A percentile compares a stretch with the other conserved stretches of the same genome.
Evolutionary conservation across 2,329 filamentous ascomycete species (phyloP).

Genomic region (Talaromyces sp.): DNA sequence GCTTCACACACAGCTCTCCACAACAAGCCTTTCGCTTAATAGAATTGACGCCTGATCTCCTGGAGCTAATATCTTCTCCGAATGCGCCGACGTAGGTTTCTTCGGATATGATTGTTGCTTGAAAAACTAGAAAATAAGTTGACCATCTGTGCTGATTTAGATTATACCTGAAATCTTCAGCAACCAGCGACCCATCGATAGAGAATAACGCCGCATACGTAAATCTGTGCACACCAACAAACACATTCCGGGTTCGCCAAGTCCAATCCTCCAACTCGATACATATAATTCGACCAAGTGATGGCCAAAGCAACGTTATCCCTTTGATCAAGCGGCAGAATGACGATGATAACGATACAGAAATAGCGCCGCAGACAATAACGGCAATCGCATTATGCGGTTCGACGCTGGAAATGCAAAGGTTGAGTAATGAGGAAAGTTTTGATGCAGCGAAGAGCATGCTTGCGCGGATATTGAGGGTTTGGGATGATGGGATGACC

Average conservation of each 20-base stretch:
- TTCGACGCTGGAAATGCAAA: conserved; percentile 46
- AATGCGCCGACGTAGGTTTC: conserved; percentile 36
- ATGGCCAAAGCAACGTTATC: conserved; percentile 24
- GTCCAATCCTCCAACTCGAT: conserved; percentile 65
- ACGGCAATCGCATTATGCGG: conserved; percentile 45
- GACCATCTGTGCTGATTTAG: conserved; percentile 23
- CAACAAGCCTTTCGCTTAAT: conserved; percentile 58
- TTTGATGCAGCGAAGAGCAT: conserved; percentile 29
- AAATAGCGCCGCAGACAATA: conserved; percentile 31
- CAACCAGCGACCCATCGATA: conserved; percentile 19
- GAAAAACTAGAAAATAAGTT: not conserved
- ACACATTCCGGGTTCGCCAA: conserved; percentile 60
- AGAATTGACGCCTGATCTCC: conserved; percentile 58
- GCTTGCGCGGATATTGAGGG: conserved; percentile 28
- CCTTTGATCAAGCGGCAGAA: conserved; percentile 14
- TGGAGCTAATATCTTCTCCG: conserved; percentile 52
- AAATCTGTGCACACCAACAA: conserved; percentile 57
- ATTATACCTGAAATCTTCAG: conserved; percentile 44
- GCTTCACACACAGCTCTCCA: conserved; percentile 40
- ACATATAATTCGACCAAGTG: conserved; percentile 50
- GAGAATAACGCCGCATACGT: conserved; percentile 38
- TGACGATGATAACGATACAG: conserved; percentile 11
- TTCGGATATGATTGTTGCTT: not conserved
- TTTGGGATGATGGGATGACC: conserved; percentile 26
- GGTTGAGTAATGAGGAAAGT: conserved; percentile 25